These are phyloP conservation scores for Whalleya microplaca DNA, from an alignment of 2,329 filamentous ascomycete species.

Conservation along the genomic window DNA sequence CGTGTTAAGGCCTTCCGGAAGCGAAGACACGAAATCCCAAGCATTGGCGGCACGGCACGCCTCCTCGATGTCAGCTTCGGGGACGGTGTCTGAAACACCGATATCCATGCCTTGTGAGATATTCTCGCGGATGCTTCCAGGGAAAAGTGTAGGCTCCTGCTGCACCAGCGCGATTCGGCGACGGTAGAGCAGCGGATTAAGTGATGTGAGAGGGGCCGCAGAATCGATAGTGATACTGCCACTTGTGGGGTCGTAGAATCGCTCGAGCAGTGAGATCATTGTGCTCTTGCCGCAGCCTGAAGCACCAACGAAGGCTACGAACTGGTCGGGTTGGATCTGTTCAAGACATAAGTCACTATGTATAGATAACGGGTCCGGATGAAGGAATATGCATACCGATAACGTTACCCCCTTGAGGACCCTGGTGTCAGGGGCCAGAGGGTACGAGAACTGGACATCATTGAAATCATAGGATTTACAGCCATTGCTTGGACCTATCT, in stretches of 20 bases:
- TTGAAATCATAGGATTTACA: slow-evolving; percentile 50
- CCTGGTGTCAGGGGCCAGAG: slow-evolving; percentile 45
- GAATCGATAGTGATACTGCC: slow-evolving; percentile 53
- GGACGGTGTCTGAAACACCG: neutral
- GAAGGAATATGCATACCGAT: slow-evolving; percentile 25
- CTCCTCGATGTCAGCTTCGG: slow-evolving; percentile 11
- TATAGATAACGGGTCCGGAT: neutral
- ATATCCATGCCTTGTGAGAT: slow-evolving; percentile 71
- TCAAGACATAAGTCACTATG: slow-evolving; percentile 1
- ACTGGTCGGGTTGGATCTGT: slow-evolving; percentile 49
- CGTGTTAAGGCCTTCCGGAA: slow-evolving; percentile 51
- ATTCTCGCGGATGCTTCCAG: slow-evolving; percentile 59
- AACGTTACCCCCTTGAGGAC: slow-evolving; percentile 49
- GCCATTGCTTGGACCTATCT: slow-evolving; percentile 37
- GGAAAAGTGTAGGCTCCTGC: slow-evolving; percentile 59
- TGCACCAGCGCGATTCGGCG: slow-evolving; percentile 57
- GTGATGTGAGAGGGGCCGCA: slow-evolving; percentile 43
- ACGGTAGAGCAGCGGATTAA: slow-evolving; percentile 56
- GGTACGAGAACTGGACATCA: slow-evolving; percentile 65
- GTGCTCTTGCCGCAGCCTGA: slow-evolving; percentile 65
- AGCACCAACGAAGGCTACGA: slow-evolving; percentile 57
- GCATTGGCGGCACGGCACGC: slow-evolving; percentile 21
- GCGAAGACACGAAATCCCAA: slow-evolving; percentile 51
- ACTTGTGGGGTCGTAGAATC: slow-evolving; percentile 47
- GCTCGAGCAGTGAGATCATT: slow-evolving; percentile 55